phyloP scores from a whole-genome alignment of 2,329 filamentous ascomycete species.

The Talaromyces funiculosus region DNA sequence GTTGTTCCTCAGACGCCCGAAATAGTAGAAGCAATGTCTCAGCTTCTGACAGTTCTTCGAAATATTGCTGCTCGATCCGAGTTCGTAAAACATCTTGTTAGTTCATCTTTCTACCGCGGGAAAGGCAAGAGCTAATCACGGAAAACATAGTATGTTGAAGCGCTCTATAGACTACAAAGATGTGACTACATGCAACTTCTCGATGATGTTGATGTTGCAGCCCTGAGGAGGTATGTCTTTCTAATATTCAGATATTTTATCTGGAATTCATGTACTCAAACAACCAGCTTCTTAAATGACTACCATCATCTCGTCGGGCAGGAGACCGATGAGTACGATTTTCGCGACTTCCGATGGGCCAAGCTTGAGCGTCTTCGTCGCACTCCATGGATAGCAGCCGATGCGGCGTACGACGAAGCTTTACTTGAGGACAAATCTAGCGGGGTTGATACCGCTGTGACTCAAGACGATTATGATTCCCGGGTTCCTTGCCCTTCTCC shows the following conservation, averaged over 20 bases:
- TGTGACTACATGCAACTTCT: neutral
- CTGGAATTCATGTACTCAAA: neutral
- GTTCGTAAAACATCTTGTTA: neutral
- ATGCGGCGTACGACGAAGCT: neutral
- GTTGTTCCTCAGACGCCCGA: neutral
- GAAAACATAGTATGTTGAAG: neutral
- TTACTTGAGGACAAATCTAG: neutral
- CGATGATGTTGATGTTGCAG: neutral
- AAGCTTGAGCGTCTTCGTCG: conserved; percentile 18
- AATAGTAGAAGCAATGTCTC: neutral
- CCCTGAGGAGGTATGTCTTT: neutral
- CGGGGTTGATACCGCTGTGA: neutral
- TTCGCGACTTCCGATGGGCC: conserved; percentile 19
- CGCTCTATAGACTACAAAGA: neutral
- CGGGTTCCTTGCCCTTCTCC: neutral
- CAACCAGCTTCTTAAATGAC: neutral
- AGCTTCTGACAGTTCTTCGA: neutral
- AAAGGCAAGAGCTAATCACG: neutral
- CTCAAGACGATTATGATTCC: neutral
- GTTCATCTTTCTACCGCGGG: too few relatives aligned
- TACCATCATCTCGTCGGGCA: conserved; percentile 8
- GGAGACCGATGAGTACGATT: conserved; percentile 19
- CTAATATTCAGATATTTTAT: too few relatives aligned
- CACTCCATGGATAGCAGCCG: neutral
- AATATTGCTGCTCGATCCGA: neutral